phyloP scores from a whole-genome alignment of 2,329 filamentous ascomycete species.

The Trichoderma polysporum region DNA sequence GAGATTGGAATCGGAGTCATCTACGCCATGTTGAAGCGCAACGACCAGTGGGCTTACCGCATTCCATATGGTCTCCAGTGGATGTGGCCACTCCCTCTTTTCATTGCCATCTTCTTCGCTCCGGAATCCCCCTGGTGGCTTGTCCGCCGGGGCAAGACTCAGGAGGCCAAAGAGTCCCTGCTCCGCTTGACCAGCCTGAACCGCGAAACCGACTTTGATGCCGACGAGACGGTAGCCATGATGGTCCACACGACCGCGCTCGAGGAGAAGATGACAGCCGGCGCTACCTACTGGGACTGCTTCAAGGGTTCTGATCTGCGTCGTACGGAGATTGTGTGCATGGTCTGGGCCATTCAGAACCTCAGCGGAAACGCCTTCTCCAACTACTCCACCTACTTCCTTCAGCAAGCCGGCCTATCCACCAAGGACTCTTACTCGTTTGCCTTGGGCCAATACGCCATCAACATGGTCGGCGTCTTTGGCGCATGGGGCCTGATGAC shows the following conservation, averaged over 20 bases:
- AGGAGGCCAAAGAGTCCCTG: constrained; percentile 65
- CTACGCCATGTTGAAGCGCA: constrained; percentile 62
- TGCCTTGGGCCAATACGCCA: constrained; percentile 63
- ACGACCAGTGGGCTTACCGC: constrained; percentile 67
- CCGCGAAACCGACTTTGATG: constrained; percentile 69
- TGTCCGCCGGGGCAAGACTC: constrained; percentile 63
- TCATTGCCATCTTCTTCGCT: constrained; percentile 65
- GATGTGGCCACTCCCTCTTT: constrained; percentile 72
- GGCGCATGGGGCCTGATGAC: constrained; percentile 81
- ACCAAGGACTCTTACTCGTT: constrained; percentile 56
- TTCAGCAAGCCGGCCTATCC: constrained; percentile 58
- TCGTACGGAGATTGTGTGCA: constrained; percentile 69
- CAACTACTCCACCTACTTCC: constrained; percentile 65
- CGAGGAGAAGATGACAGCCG: constrained; percentile 71
- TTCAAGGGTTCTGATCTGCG: constrained; percentile 77
- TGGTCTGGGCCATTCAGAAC: constrained; percentile 64
- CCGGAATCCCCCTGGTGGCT: constrained; percentile 76
- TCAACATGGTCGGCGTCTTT: constrained; percentile 79
- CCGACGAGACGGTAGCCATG: constrained; percentile 85
- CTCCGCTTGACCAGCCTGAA: constrained; percentile 63
- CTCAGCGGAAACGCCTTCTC: constrained; percentile 63
- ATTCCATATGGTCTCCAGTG: constrained; percentile 74
- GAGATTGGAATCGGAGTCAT: constrained; percentile 73
- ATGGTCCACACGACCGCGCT: constrained; percentile 87
- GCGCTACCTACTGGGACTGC: constrained; percentile 77